Percentiles rank a stretch among this genome's conserved stretches.
These are phyloP conservation scores for Exsudoporus frostii DNA, from an alignment of 768 basidiomycete genomes.

Conservation along the genomic window DNA sequence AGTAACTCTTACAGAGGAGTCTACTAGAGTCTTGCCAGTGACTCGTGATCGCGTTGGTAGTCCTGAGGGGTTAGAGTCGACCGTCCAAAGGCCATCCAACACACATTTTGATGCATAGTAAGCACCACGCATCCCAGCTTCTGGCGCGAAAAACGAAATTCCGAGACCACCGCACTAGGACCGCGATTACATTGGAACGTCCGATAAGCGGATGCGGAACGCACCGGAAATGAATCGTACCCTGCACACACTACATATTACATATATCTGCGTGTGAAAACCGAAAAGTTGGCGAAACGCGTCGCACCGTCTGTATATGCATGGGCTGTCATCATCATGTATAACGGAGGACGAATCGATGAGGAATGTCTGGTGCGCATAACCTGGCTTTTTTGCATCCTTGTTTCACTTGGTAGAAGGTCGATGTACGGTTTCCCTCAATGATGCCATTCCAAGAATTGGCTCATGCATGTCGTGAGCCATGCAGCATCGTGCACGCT, in stretches of 20 bases:
- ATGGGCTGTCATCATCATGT: background rate
- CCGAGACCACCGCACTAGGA: background rate
- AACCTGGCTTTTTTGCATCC: no score
- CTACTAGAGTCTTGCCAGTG: no score
- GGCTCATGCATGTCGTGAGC: background rate
- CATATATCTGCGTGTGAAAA: background rate
- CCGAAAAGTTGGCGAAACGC: background rate
- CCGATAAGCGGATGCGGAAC: background rate
- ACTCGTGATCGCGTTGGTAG: no score
- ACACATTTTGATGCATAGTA: no score
- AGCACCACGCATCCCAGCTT: background rate
- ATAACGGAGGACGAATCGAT: background rate
- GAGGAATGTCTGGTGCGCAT: background rate
- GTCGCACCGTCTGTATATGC: background rate
- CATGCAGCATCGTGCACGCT: background rate
- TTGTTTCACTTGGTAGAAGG: background rate
- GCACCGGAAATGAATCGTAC: background rate
- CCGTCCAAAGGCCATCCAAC: no score
- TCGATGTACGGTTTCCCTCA: no score
- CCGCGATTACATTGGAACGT: background rate
- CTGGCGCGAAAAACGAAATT: background rate
- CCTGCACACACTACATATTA: background rate
- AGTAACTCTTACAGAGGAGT: no score
- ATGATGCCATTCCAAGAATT: background rate
- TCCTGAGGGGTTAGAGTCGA: no score